phyloP scores from a whole-genome alignment of 257 asterid species.

The Nicotiana otophora region DNA sequence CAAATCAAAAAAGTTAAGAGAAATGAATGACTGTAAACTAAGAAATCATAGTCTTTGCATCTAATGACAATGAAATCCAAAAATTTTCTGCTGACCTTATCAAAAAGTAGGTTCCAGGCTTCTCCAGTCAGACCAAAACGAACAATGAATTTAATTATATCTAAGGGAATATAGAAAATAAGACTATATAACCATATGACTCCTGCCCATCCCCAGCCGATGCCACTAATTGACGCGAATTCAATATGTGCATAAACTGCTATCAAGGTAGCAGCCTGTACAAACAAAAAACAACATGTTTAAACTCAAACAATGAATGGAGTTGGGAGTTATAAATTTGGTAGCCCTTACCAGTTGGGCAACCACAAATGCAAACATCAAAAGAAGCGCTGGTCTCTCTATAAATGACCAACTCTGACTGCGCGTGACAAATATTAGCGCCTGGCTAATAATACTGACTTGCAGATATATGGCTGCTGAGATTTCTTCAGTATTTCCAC shows the following conservation, averaged over 20 bases:
- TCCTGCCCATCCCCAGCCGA: constrained; percentile 36
- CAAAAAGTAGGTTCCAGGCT: constrained; percentile 28
- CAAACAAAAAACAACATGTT: neutral
- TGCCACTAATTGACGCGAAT: constrained; percentile 25
- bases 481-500: constrained; percentile 16
- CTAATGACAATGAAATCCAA: neutral
- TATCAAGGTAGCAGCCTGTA: constrained; percentile 25
- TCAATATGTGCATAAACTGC: constrained; percentile 22
- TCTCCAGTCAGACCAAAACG: constrained; percentile 26
- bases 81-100: constrained; percentile 17
- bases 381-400: constrained; percentile 29
- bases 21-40: neutral
- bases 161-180: constrained; percentile 23
- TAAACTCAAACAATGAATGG: neutral
- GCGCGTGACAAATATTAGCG: constrained; percentile 25
- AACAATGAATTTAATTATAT: constrained; percentile 19
- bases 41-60: neutral
- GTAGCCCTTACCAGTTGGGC: constrained; percentile 22
- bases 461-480: constrained; percentile 29
- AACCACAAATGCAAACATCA: constrained; percentile 27
- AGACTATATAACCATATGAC: constrained; percentile 32
- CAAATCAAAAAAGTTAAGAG: neutral
- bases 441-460: constrained; percentile 29
- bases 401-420: constrained; percentile 27
- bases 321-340: neutral